Evolutionary conservation across 176 grass and related monocot species (phyloP), one percentile per base, ranked within the genome.

Genomic region (Zoysia japonica): DNA sequence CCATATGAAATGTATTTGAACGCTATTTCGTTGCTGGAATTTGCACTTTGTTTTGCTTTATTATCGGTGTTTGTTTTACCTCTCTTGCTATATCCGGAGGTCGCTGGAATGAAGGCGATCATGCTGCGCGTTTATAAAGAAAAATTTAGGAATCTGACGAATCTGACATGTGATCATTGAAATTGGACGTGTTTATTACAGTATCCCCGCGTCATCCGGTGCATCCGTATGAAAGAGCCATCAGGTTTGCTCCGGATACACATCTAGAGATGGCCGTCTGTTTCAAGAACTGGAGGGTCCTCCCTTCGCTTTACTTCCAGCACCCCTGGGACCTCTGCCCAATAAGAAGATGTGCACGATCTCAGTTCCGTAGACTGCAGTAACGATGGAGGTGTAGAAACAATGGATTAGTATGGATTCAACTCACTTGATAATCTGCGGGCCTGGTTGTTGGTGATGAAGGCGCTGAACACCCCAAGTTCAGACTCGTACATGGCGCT

Each of bases 371-470:
- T 47, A 28, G 28, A 28, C 28, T 28, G 28, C 28, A 28, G 28
- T 28, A 28, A 28, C 28, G 28, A 28, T 28, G 28, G 28, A 48
- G 45, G 6, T 67, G 20, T 38, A 44, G 15, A 44, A 59, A 9
- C 39, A 53, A 52, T 5, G 7, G 48, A n/a, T 4, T 47, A 41
- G 7, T 5, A 64, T 63, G 41, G 54, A 65, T 57, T 65, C 57
- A 15, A 77, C 74, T 87, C 59, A 88, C 86, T 79, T 53, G 86
- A 74, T 9, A 88, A 14, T 8, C 41, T 68, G 6, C 76, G 86
- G 39, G 81, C 80, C 70, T 88, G 81, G 46, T 88, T 88, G 80
- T 88, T 84, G 36, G 86, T 88, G 63, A 88, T 70, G 70, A 69
- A 63, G 3, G 81, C 86, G 5, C 86, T 79, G 81, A 88, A 84